phyloP scores from a whole-genome alignment of 1,284 basidiomycete genomes.

The Termitomyces sp. region DNA sequence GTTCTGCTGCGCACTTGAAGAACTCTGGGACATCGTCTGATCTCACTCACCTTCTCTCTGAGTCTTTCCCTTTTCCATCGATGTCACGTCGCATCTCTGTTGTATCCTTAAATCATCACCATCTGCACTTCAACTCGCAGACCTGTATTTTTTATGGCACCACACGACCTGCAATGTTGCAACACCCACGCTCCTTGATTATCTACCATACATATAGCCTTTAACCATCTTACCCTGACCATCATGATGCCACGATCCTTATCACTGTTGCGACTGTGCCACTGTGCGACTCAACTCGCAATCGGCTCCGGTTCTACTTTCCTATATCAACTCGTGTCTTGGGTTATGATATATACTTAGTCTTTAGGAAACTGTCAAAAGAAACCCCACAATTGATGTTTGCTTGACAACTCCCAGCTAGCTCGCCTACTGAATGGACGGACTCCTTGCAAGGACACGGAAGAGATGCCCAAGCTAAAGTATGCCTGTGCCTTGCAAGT shows the following conservation, averaged over 20 bases:
- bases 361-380: not conserved
- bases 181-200: not conserved
- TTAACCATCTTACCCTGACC: not conserved
- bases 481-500: too few species aligned
- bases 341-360: not conserved
- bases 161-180: conserved; percentile 5
- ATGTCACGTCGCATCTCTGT: conserved; percentile 2
- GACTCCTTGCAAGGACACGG: too few species aligned
- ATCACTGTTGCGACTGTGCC: not conserved
- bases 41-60: not conserved
- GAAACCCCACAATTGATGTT: too few species aligned
- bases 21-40: conserved; percentile 42
- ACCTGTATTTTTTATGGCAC: conserved; percentile 17
- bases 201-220: not conserved
- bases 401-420: too few species aligned
- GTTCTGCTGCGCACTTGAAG: conserved; percentile 37
- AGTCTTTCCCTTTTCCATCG: not conserved
- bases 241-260: not conserved
- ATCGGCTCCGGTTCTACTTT: conserved; percentile 13
- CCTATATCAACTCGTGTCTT: not conserved
- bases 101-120: conserved; percentile 19
- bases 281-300: conserved; percentile 34
- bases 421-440: too few species aligned
- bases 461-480: too few species aligned
- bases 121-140: conserved; percentile 40